These are phyloP conservation scores for Mycosphaerelloides madeirae DNA, from an alignment of 2,329 filamentous ascomycete species.

Conservation along the genomic window DNA sequence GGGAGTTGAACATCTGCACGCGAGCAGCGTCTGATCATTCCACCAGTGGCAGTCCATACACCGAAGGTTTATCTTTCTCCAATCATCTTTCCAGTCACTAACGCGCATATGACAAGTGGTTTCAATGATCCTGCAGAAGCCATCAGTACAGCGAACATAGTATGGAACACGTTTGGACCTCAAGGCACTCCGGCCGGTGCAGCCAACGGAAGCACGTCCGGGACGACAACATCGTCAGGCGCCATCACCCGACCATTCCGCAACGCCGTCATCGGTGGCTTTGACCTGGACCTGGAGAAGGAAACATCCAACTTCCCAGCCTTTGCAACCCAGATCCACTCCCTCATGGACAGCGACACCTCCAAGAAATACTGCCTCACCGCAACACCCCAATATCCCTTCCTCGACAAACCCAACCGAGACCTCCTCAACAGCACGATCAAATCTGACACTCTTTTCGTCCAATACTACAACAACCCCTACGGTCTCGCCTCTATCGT, in stretches of 20 bases:
- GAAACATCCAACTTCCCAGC: conserved; percentile 56
- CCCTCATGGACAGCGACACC: conserved; percentile 25
- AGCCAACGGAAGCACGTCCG: neutral
- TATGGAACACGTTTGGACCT: conserved; percentile 70
- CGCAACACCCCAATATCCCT: conserved; percentile 39
- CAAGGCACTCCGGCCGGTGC: neutral
- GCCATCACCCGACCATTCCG: conserved; percentile 61
- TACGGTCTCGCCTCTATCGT: conserved; percentile 32
- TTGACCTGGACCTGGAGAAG: conserved; percentile 71
- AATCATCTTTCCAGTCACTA: too few relatives aligned
- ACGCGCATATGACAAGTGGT: conserved; percentile 63
- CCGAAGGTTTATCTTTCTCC: too few relatives aligned
- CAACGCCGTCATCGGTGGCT: conserved; percentile 62
- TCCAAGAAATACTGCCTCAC: conserved; percentile 42
- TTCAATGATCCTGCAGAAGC: conserved; percentile 53
- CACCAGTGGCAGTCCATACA: too few relatives aligned
- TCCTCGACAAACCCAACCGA: conserved; percentile 32
- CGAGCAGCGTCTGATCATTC: too few relatives aligned
- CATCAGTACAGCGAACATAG: conserved; percentile 51
- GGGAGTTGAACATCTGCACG: too few relatives aligned
- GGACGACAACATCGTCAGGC: neutral
- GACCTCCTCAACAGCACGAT: conserved; percentile 55
- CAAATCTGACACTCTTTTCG: conserved; percentile 44
- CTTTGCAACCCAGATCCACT: conserved; percentile 33
- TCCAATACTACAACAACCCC: conserved; percentile 50